Evolutionary conservation across 1,139 yeast genomes (phyloP).

Genomic region (Saccharomyces hybrid): DNA sequence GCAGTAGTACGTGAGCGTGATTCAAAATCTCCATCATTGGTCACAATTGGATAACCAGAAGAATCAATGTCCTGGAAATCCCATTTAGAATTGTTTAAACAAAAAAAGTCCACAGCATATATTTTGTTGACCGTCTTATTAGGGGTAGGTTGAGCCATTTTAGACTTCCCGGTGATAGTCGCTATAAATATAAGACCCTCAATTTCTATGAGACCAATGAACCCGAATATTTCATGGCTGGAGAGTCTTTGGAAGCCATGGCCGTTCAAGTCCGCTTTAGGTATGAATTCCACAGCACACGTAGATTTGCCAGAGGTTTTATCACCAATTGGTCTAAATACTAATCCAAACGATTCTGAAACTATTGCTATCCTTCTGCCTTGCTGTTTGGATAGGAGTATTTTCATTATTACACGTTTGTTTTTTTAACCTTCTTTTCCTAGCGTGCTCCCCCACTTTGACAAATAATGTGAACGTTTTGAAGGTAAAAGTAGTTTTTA

Average conservation of each 20-base stretch:
- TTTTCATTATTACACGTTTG: conserved; percentile 17
- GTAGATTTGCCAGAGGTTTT: conserved; percentile 17
- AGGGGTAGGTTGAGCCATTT: conserved; percentile 76
- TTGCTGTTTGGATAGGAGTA: conserved; percentile 22
- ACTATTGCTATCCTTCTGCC: conserved; percentile 29
- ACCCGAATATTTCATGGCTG: conserved; percentile 60
- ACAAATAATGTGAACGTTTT: not conserved
- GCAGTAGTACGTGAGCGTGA: not conserved
- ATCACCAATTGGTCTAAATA: conserved; percentile 23
- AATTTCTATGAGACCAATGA: conserved; percentile 73
- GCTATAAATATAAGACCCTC: conserved; percentile 65
- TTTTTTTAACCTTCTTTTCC: not conserved
- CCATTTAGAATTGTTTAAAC: conserved; percentile 67
- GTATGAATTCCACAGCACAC: conserved; percentile 29
- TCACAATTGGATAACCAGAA: conserved; percentile 50
- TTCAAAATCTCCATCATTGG: conserved; percentile 11
- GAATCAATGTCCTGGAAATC: conserved; percentile 64
- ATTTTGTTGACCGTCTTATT: conserved; percentile 77
- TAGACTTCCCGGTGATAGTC: conserved; percentile 63
- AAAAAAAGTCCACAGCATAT: conserved; percentile 74
- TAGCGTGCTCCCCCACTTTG: not conserved
- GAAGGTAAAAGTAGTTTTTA: not conserved
- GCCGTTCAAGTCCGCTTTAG: conserved; percentile 19
- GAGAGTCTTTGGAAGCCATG: conserved; percentile 41
- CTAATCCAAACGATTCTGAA: conserved; percentile 26